A percentile compares a stretch with the other conserved stretches of the same genome.
Evolutionary conservation across 2,329 filamentous ascomycete species (phyloP).

Genomic region (Botrytis porri): DNA sequence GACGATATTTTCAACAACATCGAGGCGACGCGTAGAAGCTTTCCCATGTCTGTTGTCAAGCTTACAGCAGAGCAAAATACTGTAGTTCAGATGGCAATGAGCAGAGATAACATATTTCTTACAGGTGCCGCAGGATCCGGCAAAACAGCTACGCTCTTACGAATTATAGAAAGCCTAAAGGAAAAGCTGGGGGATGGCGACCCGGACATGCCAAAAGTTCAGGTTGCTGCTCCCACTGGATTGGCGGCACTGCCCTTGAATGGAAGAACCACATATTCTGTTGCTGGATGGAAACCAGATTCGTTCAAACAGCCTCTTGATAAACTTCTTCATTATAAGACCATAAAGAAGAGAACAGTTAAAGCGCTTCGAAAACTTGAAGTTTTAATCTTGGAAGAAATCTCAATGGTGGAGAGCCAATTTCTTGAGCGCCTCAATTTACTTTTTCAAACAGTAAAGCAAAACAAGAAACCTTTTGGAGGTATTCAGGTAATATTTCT

Average conservation of each 20-base stretch:
- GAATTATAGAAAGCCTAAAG: conserved; percentile 24
- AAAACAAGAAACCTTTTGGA: conserved; percentile 27
- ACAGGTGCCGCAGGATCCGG: conserved; percentile 35
- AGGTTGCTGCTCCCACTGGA: conserved; percentile 34
- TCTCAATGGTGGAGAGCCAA: conserved; percentile 36
- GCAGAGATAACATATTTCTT: conserved; percentile 33
- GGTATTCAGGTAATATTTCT: conserved; percentile 35
- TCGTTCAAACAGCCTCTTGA: conserved; percentile 25
- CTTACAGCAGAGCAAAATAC: conserved; percentile 31
- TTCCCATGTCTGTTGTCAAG: conserved; percentile 7
- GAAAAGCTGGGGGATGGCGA: not conserved
- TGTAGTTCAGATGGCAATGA: conserved; percentile 32
- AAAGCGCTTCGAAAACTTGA: conserved; percentile 20
- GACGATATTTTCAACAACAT: not conserved
- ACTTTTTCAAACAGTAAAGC: conserved; percentile 25
- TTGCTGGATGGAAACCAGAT: conserved; percentile 33
- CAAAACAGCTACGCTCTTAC: conserved; percentile 31
- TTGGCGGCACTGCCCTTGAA: conserved; percentile 33
- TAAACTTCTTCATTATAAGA: conserved; percentile 8
- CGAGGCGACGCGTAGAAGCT: not conserved
- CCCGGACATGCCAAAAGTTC: conserved; percentile 9
- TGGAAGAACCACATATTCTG: conserved; percentile 32
- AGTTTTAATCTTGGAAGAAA: conserved; percentile 34
- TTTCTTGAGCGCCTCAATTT: conserved; percentile 32
- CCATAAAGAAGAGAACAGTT: conserved; percentile 3